Conservation (phyloP, 352 stramenopile species). For the Pelagophyceae sp. region DNA sequence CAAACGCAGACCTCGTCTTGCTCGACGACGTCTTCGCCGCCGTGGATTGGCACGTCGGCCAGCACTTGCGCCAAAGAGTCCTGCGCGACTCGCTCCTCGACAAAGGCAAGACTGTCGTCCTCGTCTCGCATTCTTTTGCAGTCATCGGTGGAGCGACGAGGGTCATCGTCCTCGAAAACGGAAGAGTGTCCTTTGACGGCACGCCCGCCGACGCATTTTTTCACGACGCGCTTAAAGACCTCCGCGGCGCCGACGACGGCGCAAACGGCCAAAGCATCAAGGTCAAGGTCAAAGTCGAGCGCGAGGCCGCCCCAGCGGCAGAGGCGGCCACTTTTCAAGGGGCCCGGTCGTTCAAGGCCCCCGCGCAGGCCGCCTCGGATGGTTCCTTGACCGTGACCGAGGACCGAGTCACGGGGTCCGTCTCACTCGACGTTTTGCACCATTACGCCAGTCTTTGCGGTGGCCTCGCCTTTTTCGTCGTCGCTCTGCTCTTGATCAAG, state of each 20-base stretch:
- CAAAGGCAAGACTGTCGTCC: constrained; percentile 40
- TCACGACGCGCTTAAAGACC: constrained; percentile 32
- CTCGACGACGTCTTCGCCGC: constrained; percentile 40
- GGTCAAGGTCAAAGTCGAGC: not conserved
- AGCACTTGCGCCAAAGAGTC: constrained; percentile 70
- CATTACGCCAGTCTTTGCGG: not conserved
- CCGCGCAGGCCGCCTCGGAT: too few relatives aligned
- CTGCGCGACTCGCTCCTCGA: constrained; percentile 42
- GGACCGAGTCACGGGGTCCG: not conserved
- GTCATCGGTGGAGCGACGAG: constrained; percentile 44
- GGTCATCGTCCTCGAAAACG: constrained; percentile 46
- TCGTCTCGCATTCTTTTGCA: constrained; percentile 63
- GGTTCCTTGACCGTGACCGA: not conserved
- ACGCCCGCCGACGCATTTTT: constrained; percentile 42
- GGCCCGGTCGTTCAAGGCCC: too few relatives aligned
- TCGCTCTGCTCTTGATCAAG: not conserved
- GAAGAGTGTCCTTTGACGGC: constrained; percentile 40
- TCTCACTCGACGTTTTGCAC: not conserved
- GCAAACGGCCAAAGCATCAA: not conserved
- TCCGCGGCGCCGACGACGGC: not conserved
- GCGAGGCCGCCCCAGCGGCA: not conserved
- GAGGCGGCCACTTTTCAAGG: not conserved
- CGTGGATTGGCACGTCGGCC: constrained; percentile 52
- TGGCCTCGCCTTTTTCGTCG: not conserved
- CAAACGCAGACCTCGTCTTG: constrained; percentile 43